phyloP scores from a whole-genome alignment of 331 rosid genomes.

The Malus hybrid region DNA sequence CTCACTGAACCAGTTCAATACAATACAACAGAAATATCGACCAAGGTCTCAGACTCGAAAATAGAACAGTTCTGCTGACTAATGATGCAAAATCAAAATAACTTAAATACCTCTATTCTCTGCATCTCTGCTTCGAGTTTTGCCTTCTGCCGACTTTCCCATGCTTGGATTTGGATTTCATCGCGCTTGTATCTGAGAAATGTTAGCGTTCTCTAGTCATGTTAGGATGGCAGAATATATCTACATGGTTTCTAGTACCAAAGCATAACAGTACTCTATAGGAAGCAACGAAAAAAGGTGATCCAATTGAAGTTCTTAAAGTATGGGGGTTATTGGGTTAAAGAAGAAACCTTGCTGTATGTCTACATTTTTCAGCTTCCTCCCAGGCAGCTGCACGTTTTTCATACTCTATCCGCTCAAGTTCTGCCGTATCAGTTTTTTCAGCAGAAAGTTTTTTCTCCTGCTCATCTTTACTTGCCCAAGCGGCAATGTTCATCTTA shows the following conservation, averaged over 20 bases:
- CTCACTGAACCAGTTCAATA: neutral
- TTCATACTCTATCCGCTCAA: constrained; percentile 52
- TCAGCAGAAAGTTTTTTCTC: constrained; percentile 33
- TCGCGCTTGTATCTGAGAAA: constrained; percentile 70
- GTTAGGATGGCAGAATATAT: neutral
- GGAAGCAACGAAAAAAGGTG: neutral
- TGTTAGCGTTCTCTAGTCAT: neutral
- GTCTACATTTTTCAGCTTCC: constrained; percentile 84
- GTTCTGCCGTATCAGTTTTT: constrained; percentile 25
- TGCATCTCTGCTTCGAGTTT: constrained; percentile 82
- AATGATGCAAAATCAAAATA: neutral
- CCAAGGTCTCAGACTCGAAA: neutral
- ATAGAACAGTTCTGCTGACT: neutral
- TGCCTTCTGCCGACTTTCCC: constrained; percentile 89
- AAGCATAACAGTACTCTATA: neutral
- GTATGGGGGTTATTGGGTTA: constrained; percentile 2
- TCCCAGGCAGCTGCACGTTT: constrained; percentile 86
- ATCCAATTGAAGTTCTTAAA: neutral
- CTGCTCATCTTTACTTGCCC: constrained; percentile 84
- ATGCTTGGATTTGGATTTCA: constrained; percentile 89
- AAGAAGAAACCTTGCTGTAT: constrained; percentile 66
- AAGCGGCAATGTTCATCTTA: constrained; percentile 82
- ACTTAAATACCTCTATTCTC: constrained; percentile 62
- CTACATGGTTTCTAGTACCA: neutral
- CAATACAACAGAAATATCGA: neutral